These are phyloP conservation scores for Tuber aestivum DNA, from an alignment of 495 filamentous ascomycete species.

Conservation along the genomic window DNA sequence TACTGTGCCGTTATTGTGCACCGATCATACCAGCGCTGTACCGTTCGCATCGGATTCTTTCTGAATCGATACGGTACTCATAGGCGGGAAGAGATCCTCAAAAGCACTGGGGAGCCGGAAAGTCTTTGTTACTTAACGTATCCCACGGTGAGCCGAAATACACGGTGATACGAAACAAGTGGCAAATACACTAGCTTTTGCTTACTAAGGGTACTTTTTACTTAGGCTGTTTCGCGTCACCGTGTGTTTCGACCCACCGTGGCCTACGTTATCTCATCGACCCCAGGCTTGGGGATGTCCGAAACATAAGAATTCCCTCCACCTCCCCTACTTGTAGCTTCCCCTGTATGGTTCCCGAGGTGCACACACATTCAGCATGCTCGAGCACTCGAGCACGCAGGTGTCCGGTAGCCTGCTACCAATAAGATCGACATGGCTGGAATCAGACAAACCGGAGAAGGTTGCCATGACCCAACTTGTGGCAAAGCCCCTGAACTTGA, in stretches of 20 bases:
- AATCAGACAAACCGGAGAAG: neutral
- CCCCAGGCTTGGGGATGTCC: too few species aligned
- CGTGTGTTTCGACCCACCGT: too few species aligned
- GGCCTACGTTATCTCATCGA: neutral
- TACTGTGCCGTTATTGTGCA: neutral
- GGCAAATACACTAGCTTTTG: too few species aligned
- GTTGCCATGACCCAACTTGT: neutral
- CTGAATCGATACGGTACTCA: too few species aligned
- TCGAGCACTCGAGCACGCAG: too few species aligned
- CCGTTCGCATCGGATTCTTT: too few species aligned
- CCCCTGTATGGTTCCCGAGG: neutral
- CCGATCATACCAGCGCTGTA: too few species aligned
- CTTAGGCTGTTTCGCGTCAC: too few species aligned
- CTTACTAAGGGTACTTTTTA: too few species aligned
- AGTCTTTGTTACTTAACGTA: neutral
- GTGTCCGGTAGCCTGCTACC: neutral
- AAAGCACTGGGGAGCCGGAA: neutral
- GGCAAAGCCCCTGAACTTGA: neutral
- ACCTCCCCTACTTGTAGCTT: neutral
- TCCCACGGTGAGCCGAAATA: neutral
- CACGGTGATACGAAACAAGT: rapidly evolving
- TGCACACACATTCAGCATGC: neutral
- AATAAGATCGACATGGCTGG: neutral
- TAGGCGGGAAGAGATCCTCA: neutral
- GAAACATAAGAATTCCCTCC: neutral